These are phyloP conservation scores for Claviceps citrina DNA, from an alignment of 2,329 filamentous ascomycete genomes.

Conservation along the genomic window DNA sequence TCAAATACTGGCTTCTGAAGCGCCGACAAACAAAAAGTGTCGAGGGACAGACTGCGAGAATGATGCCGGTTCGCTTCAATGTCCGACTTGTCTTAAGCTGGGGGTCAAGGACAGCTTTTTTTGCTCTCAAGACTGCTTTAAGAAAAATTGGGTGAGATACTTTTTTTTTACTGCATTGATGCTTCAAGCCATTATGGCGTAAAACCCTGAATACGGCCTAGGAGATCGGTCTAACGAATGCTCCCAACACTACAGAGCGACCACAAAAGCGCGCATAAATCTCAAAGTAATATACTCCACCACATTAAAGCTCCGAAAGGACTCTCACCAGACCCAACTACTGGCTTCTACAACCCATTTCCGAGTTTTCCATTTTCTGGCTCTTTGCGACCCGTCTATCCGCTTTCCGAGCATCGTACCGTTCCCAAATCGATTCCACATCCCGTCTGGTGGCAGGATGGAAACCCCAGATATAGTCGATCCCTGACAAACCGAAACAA, in stretches of 20 bases:
- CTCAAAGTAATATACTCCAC: constrained; percentile 59
- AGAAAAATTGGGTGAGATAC: constrained; percentile 82
- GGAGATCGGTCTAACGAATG: neutral
- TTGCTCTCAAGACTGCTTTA: constrained; percentile 97
- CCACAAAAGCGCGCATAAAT: constrained; percentile 61
- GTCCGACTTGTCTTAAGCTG: constrained; percentile 85
- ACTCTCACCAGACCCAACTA: constrained; percentile 82
- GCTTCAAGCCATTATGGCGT: too few species aligned
- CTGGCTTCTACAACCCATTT: constrained; percentile 82
- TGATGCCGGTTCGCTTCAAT: constrained; percentile 73
- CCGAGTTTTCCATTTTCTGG: constrained; percentile 76
- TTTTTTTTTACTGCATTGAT: too few species aligned
- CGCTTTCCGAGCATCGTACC: constrained; percentile 54
- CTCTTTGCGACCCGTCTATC: constrained; percentile 70
- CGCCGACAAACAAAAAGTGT: constrained; percentile 52
- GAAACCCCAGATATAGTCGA: constrained; percentile 49
- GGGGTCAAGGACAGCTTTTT: constrained; percentile 84
- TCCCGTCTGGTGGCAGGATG: constrained; percentile 79
- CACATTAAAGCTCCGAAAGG: constrained; percentile 62
- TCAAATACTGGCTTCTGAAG: constrained; percentile 29
- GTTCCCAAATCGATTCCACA: constrained; percentile 67
- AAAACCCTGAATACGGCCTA: too few species aligned
- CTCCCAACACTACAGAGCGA: constrained; percentile 41
- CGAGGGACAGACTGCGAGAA: constrained; percentile 73
- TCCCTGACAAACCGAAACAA: constrained; percentile 58